Evolutionary conservation across 1,284 basidiomycete genomes (phyloP).

Genomic region (Cerioporus squamosus): DNA sequence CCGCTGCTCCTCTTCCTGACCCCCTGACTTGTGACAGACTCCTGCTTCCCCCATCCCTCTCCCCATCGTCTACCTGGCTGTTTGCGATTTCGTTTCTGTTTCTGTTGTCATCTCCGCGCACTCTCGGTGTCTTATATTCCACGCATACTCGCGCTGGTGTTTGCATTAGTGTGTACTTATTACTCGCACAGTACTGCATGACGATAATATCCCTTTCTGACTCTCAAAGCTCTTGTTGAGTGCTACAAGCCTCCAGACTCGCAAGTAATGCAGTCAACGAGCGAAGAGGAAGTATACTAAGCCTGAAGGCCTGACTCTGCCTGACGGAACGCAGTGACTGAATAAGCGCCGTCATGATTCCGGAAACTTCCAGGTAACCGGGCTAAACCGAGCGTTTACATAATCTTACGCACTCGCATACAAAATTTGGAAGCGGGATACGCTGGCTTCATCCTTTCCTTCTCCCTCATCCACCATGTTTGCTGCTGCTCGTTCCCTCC

Average conservation of each 20-base stretch:
- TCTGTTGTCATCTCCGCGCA: conserved; percentile 18
- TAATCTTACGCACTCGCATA: conserved; percentile 29
- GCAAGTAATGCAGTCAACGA: no score
- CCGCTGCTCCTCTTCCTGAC: neutral
- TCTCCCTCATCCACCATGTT: conserved; percentile 62
- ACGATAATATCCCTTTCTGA: conserved; percentile 24
- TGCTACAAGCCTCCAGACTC: no score
- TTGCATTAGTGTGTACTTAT: conserved; percentile 29
- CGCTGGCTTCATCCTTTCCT: conserved; percentile 33
- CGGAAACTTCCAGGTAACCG: conserved; percentile 28
- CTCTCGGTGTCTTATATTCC: conserved; percentile 26
- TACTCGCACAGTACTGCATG: conserved; percentile 28
- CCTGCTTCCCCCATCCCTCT: neutral
- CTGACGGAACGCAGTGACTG: no score
- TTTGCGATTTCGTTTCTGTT: conserved; percentile 9
- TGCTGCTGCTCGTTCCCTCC: conserved; percentile 64
- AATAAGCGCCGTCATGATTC: conserved; percentile 6
- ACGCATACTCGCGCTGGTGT: conserved; percentile 25
- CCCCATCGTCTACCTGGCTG: conserved; percentile 4
- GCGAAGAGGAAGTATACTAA: neutral
- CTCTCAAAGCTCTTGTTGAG: neutral
- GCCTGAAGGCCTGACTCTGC: neutral
- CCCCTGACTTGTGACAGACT: neutral
- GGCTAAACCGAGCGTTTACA: conserved; percentile 23
- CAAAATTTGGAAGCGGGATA: conserved; percentile 26